phyloP scores from a whole-genome alignment of 768 basidiomycete species.

The Calocybe gangraenosa region DNA sequence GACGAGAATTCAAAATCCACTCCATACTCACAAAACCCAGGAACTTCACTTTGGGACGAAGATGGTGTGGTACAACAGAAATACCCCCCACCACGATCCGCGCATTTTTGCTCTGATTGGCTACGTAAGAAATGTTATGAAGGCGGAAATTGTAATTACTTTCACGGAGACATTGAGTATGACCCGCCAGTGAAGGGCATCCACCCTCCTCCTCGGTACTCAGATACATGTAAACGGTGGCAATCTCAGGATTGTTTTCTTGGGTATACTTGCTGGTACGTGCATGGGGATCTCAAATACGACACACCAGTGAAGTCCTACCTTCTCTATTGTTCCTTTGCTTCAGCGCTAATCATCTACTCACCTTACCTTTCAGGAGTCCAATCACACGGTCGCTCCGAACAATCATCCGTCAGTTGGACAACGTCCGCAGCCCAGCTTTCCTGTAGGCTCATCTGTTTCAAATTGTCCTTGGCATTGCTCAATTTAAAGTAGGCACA shows the following conservation, averaged over 20 bases:
- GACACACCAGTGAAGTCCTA: constrained; percentile 13
- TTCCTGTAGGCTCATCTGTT: no score
- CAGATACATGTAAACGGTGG: constrained; percentile 26
- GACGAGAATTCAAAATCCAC: no score
- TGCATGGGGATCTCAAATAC: constrained; percentile 24
- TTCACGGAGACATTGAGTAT: constrained; percentile 15
- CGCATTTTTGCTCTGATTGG: constrained; percentile 11
- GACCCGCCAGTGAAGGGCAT: constrained; percentile 13
- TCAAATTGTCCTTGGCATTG: no score
- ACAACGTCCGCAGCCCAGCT: no score
- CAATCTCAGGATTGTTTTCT: constrained; percentile 23
- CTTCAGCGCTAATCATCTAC: no score
- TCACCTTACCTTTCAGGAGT: no score
- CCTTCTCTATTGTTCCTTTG: no score
- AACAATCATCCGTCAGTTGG: neutral
- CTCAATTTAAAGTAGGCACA: neutral
- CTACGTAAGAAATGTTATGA: constrained; percentile 10
- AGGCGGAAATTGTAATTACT: constrained; percentile 11
- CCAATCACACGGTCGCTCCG: no score
- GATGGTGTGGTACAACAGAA: neutral
- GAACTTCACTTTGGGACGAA: neutral
- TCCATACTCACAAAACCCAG: neutral
- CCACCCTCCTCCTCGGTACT: constrained; percentile 15
- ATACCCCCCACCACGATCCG: constrained; percentile 9
- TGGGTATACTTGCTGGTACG: constrained; percentile 21